A percentile compares a stretch with the other conserved stretches of the same genome.
Conservation (phyloP, 805 yeast genomes). For the Pichia pseudocactophila region DNA sequence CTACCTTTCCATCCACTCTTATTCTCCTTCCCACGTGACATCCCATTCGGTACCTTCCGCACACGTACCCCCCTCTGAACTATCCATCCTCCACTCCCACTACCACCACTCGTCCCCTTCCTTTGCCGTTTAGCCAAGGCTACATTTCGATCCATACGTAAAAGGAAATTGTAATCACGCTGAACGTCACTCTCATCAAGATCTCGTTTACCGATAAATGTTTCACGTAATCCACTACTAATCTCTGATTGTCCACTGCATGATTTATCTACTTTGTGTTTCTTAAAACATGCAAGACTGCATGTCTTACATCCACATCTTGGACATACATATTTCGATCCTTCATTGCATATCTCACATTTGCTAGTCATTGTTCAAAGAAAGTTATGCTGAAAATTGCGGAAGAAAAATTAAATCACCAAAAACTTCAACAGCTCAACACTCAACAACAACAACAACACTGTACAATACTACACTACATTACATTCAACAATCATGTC, state of each 20-base stretch:
- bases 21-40: slow-evolving; percentile 58
- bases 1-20: slow-evolving; percentile 49
- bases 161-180: slow-evolving; percentile 74
- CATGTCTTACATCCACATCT: slow-evolving; percentile 64
- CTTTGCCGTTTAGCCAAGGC: slow-evolving; percentile 5
- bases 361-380: neutral
- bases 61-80: slow-evolving; percentile 54
- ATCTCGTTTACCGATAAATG: slow-evolving; percentile 41
- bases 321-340: slow-evolving; percentile 70
- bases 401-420: too few species aligned
- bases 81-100: slow-evolving; percentile 21
- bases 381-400: too few species aligned
- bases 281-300: slow-evolving; percentile 57
- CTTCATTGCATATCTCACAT: slow-evolving; percentile 39
- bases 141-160: slow-evolving; percentile 34
- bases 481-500: too few species aligned
- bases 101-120: slow-evolving; percentile 21
- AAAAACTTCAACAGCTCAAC: neutral
- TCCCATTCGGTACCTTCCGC: slow-evolving; percentile 56
- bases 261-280: slow-evolving; percentile 52
- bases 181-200: slow-evolving; percentile 49
- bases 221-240: slow-evolving; percentile 31
- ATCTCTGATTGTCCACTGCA: slow-evolving; percentile 61
- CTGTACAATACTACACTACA: too few species aligned
- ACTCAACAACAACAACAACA: too few species aligned